Base-by-base conservation (phyloP, 345 rosid genomes). In the Heritiera fomes region DNA sequence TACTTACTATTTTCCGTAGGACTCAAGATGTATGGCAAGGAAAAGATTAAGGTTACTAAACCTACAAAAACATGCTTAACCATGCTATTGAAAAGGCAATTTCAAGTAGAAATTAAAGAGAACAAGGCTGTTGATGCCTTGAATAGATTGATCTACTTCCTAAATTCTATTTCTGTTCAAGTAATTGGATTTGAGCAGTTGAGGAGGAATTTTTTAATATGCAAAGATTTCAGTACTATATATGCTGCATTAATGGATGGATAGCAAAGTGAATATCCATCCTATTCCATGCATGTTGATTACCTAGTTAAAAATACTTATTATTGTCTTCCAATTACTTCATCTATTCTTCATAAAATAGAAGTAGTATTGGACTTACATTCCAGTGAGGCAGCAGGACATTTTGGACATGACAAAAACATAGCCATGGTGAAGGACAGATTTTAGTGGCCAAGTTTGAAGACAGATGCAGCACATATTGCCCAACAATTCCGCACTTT, bases 131-230 rank as follows among this genome's bases (percentile, higher is more conserved):
- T 11, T 67, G 72, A n/a, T 43, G 72, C 5, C 32, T 45, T 68
- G 40, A 47, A 13, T 28, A 70, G 38, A 69, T 20, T 45, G 73
- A 68, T 69, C n/a, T 69, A 69, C 73, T 12, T 47, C 34, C 47
- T 69, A 46, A 46, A 47, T 46, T 47, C 14, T 69, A 47, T 23
- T 53, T 28, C 18, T 11, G 38, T 14, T 6, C 30, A 45, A 20
- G 10, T 46, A 69, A 58, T 58, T 58, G 13, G 30, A 20, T 58
- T 7, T 58, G 5, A n/a, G 62, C 62, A n/a, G 50, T 46, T 46
- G 30, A 15, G 13, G 15, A 56, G 3, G 61, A 18, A 56, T 56
- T 18, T 18, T 56, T 18, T 10, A 56, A 18, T 53, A 15, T 53
- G 58, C 60, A 56, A 18, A 56, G 60, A 56, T 18, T 56, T 18